phyloP scores from a whole-genome alignment of 2,329 filamentous ascomycete species.

The Xylaria hypoxylon region DNA sequence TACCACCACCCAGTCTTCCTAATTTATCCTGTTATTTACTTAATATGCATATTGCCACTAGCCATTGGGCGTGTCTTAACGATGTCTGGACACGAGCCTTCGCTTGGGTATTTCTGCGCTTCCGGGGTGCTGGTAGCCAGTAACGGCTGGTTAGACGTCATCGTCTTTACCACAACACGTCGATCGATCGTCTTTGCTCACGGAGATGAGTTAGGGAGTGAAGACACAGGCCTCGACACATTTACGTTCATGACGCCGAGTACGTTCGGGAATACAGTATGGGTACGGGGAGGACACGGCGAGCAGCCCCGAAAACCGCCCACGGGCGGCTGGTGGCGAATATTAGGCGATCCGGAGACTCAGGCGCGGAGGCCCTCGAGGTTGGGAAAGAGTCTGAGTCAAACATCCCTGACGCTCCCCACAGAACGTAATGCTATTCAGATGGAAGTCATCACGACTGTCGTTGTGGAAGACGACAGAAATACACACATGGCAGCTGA shows the following conservation, averaged over 20 bases:
- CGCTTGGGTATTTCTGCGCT: conserved; percentile 67
- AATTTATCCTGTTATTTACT: conserved; percentile 76
- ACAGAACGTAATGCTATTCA: conserved; percentile 45
- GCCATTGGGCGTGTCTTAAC: conserved; percentile 72
- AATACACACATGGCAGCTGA: not conserved
- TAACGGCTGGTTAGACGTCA: conserved; percentile 67
- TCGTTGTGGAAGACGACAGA: conserved; percentile 46
- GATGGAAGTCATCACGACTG: conserved; percentile 49
- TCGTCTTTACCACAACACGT: conserved; percentile 65
- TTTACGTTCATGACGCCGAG: conserved; percentile 60
- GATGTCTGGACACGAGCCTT: conserved; percentile 66
- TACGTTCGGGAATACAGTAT: conserved; percentile 49
- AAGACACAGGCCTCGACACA: conserved; percentile 63
- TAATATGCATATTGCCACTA: conserved; percentile 75
- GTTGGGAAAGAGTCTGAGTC: conserved; percentile 39
- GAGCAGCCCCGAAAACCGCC: conserved; percentile 35
- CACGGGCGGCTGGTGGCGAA: conserved; percentile 38
- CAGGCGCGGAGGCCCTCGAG: conserved; percentile 22
- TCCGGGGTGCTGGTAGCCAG: conserved; percentile 69
- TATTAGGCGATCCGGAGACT: conserved; percentile 39
- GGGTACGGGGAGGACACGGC: conserved; percentile 46
- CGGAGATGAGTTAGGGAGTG: conserved; percentile 44
- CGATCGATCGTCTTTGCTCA: conserved; percentile 63
- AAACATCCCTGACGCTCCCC: conserved; percentile 43
- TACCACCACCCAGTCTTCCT: conserved; percentile 65